These are phyloP conservation scores for Pelargonium hybrid DNA, from an alignment of 441 rosid species.

Conservation along the genomic window DNA sequence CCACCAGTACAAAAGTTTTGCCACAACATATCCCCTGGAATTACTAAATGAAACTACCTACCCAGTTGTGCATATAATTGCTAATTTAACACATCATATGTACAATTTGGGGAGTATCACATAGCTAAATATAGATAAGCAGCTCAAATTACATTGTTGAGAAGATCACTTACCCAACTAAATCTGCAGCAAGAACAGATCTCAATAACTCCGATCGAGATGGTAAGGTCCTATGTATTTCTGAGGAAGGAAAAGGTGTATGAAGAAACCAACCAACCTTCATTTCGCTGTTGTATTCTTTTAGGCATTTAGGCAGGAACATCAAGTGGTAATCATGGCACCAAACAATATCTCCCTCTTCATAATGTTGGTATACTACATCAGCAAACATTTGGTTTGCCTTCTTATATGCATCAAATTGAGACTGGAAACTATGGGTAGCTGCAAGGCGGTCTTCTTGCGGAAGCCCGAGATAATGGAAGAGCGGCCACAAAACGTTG, in stretches of 20 bases:
- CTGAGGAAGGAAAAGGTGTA: slow-evolving; percentile 99
- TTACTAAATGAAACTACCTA: not conserved
- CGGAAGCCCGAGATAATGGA: slow-evolving; percentile 96
- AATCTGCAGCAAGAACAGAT: slow-evolving; percentile 96
- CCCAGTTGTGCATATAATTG: not conserved
- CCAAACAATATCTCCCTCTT: slow-evolving; percentile 99
- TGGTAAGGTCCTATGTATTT: slow-evolving; percentile 93
- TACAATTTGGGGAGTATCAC: not conserved
- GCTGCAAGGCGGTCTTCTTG: slow-evolving; percentile 99
- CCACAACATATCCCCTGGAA: not conserved
- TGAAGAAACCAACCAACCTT: slow-evolving; percentile 99
- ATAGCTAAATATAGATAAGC: not conserved
- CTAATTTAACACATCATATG: not conserved
- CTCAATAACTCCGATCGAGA: slow-evolving; percentile 88
- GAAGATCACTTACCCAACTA: slow-evolving; percentile 66
- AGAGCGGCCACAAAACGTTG: slow-evolving; percentile 95
- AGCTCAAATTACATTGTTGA: not conserved
- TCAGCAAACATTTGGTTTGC: slow-evolving; percentile 98
- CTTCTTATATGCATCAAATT: slow-evolving; percentile 87
- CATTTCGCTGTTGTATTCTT: slow-evolving; percentile 66
- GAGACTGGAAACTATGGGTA: slow-evolving; percentile 95
- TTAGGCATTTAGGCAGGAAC: slow-evolving; percentile 93
- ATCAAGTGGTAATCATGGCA: slow-evolving; percentile 99
- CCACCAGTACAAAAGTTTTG: not conserved
- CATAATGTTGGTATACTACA: slow-evolving; percentile 80